phyloP scores from a whole-genome alignment of 1,284 basidiomycete genomes.

The Singerocomus inundabilis region DNA sequence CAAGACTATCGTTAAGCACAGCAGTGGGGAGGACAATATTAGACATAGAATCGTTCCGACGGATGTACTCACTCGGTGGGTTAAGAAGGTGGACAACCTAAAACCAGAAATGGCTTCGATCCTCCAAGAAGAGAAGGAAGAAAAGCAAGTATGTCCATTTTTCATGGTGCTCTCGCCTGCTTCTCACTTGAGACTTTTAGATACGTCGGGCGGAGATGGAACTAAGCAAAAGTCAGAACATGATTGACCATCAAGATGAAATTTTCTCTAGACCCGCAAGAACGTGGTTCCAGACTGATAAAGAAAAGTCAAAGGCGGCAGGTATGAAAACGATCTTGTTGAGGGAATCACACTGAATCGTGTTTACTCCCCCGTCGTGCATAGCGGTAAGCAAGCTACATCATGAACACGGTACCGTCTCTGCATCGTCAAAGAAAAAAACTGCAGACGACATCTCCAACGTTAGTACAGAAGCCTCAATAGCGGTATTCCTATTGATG shows the following conservation, averaged over 20 bases:
- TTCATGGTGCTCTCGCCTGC: conserved; percentile 8
- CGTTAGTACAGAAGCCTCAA: conserved; percentile 16
- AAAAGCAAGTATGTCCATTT: conserved; percentile 68
- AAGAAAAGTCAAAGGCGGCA: conserved; percentile 81
- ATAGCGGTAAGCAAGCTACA: conserved; percentile 72
- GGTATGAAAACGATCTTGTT: conserved; percentile 45
- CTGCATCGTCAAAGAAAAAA: conserved; percentile 34
- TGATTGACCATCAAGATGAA: conserved; percentile 93
- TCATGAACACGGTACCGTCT: conserved; percentile 57
- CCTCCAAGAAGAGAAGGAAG: conserved; percentile 92
- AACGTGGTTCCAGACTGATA: conserved; percentile 95
- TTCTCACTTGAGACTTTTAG: conserved; percentile 38
- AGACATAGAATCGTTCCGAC: conserved; percentile 86
- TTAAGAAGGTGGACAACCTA: conserved; percentile 67
- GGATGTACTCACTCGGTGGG: conserved; percentile 77
- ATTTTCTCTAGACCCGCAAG: conserved; percentile 92
- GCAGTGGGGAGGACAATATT: conserved; percentile 75
- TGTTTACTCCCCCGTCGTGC: background rate
- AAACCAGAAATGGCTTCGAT: conserved; percentile 83
- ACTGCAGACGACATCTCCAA: conserved; percentile 7
- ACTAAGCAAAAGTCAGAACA: conserved; percentile 91
- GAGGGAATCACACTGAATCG: conserved; percentile 1
- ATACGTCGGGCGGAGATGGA: conserved; percentile 95
- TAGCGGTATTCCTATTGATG: conserved; percentile 4
- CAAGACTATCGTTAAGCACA: conserved; percentile 92